Base-by-base conservation (phyloP, 2,329 filamentous ascomycete species). In the Saccharata proteae region DNA sequence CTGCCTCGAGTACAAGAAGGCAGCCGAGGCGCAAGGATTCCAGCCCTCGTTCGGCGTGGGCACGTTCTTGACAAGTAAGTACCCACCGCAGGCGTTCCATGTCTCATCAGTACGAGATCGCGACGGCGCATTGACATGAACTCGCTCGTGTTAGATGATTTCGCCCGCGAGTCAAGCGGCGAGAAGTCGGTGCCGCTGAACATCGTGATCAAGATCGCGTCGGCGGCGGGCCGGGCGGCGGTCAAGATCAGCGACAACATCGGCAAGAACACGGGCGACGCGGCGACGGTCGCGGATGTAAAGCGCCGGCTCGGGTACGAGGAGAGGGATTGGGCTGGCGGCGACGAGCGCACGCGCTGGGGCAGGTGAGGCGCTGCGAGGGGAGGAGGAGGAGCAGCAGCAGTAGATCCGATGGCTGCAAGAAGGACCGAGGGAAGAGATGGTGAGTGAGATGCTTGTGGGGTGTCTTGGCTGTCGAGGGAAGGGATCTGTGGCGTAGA, bases 171-270 rank as follows among this genome's bases (percentile, higher is more conserved):
- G 38, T 74, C 67, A 20, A 31, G 25, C 23, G 77, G 77, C 22
- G 74, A 75, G 43, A 96, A 94, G 58, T 94, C 86, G 1, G 74
- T 77, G 11, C 90, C 90, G 0, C 62, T 98, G 33, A 98, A 98
- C 48, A 98, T 98, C 46, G 90, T 98, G 43, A 94, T 98, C 61
- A 98, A 98, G 61, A 69, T 98, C 38, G 83, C 82, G 39, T 85
- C 82, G 7, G 90, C 85, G 0, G 73, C 66, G 10, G 86, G 86
- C 5, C 72, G 77, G 27, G 73, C 79, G 0, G 86, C 90, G 3
- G 75, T 98, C 49, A 98, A 98, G 65, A 82, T 98, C 43, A 94
- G 76, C 44, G 69, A 67, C 54, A 94, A 96, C 49, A 69, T 78
- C 41, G 74, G 85, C 26, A 98, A 98, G 67, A 98, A 98, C 49